Evolutionary conservation across 805 yeast genomes (phyloP).

Genomic region (Ogataea pini): DNA sequence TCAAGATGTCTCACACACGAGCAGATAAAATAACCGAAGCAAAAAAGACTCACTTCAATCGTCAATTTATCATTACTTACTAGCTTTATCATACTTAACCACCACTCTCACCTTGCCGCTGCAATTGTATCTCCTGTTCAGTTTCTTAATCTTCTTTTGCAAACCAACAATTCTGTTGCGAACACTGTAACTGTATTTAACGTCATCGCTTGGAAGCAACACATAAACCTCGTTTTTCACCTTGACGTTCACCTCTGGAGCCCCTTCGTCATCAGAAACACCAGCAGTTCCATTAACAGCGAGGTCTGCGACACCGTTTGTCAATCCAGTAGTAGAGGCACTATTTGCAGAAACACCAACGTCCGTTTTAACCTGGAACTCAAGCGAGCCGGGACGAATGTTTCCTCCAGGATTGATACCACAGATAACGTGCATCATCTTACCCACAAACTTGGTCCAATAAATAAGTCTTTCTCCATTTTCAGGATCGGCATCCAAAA

Average conservation of each 20-base stretch:
- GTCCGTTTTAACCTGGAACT: conserved; percentile 40
- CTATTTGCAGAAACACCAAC: conserved; percentile 8
- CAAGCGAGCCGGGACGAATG: conserved; percentile 59
- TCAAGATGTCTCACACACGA: no score
- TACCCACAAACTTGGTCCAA: conserved; percentile 76
- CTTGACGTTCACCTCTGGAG: conserved; percentile 29
- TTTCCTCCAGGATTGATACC: conserved; percentile 83
- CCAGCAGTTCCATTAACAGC: conserved; percentile 12
- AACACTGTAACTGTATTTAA: conserved; percentile 60
- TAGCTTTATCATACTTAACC: conserved; percentile 41
- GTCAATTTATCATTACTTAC: not conserved
- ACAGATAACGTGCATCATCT: conserved; percentile 74
- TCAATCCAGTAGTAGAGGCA: conserved; percentile 5
- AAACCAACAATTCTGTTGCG: conserved; percentile 57
- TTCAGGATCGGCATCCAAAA: conserved; percentile 43
- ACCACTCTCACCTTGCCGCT: conserved; percentile 53
- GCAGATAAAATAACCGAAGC: no score
- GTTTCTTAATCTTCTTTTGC: conserved; percentile 60
- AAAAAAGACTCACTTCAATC: not conserved
- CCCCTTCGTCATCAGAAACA: conserved; percentile 24
- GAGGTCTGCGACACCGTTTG: conserved; percentile 21
- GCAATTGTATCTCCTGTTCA: conserved; percentile 45
- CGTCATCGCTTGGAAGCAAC: conserved; percentile 47
- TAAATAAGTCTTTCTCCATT: conserved; percentile 51
- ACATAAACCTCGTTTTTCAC: conserved; percentile 33